Evolutionary conservation across 2,329 filamentous ascomycete species (phyloP).

Genomic region (Xylariaceae sp.): DNA sequence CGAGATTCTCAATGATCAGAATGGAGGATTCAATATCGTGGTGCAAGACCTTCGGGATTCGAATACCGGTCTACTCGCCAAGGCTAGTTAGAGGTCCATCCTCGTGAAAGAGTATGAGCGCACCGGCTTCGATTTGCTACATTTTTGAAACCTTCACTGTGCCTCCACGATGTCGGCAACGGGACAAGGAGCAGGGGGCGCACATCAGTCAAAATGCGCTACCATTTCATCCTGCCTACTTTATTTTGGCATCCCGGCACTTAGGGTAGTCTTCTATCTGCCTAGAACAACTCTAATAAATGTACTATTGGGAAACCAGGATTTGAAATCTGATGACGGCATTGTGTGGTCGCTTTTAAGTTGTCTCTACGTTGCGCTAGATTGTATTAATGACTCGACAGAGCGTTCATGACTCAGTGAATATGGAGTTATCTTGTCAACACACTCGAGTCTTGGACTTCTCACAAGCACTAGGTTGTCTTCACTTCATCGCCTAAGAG

Average conservation of each 20-base stretch:
- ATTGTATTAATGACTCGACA: slow-evolving; percentile 6
- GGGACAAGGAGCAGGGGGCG: neutral
- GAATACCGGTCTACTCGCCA: too few relatives aligned
- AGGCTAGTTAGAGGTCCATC: too few relatives aligned
- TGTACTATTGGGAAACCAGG: neutral
- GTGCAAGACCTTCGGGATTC: too few relatives aligned
- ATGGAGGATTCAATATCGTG: too few relatives aligned
- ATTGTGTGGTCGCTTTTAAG: slow-evolving; percentile 8
- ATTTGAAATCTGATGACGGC: slow-evolving; percentile 1
- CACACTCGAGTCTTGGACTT: neutral
- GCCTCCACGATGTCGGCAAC: neutral
- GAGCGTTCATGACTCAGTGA: slow-evolving; percentile 7
- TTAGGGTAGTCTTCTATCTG: too few relatives aligned
- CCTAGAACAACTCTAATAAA: too few relatives aligned
- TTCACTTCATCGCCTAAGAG: neutral
- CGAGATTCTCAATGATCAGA: too few relatives aligned
- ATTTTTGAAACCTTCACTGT: neutral
- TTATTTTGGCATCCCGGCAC: too few relatives aligned
- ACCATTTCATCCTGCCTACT: too few relatives aligned
- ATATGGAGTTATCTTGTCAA: neutral
- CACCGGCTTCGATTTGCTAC: neutral
- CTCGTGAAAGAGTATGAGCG: neutral
- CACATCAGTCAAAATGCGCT: neutral
- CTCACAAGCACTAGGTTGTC: neutral
- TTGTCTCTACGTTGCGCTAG: neutral